Conservation (phyloP, 768 basidiomycete species). For the Lactarius trivialis region DNA sequence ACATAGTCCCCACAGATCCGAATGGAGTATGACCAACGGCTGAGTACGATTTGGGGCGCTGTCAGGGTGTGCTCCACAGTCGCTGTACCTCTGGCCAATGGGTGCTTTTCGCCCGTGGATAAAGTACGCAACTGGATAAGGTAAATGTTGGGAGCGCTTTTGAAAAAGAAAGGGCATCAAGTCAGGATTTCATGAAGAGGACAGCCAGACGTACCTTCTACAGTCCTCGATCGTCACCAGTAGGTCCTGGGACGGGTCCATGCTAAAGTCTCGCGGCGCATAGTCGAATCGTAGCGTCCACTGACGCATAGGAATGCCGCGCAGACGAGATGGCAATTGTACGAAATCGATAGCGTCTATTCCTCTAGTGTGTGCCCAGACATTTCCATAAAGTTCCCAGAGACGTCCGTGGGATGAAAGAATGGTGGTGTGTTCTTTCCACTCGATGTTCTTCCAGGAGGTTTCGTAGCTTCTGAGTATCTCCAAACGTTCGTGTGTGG, state of each 20-base stretch:
- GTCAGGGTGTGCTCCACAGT: slow-evolving; percentile 12
- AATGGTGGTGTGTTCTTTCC: neutral
- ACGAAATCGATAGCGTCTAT: neutral
- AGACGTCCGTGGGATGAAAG: neutral
- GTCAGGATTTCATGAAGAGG: neutral
- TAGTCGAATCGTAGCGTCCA: slow-evolving; percentile 16
- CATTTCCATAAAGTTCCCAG: slow-evolving; percentile 23
- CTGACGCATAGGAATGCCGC: slow-evolving; percentile 15
- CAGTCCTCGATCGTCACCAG: slow-evolving; percentile 21
- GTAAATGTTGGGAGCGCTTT: slow-evolving; percentile 1
- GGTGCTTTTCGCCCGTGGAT: slow-evolving; percentile 15
- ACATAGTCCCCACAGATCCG: slow-evolving; percentile 17
- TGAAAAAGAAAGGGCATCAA: neutral
- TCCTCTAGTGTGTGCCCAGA: slow-evolving; percentile 16
- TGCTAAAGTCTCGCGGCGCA: slow-evolving; percentile 17
- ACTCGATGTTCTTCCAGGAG: slow-evolving; percentile 17
- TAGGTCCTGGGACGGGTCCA: slow-evolving; percentile 22
- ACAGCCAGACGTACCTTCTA: slow-evolving; percentile 26
- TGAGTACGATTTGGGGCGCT: neutral
- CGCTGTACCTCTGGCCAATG: neutral
- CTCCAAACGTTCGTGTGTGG: slow-evolving; percentile 3
- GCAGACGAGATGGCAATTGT: slow-evolving; percentile 21
- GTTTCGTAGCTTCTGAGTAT: slow-evolving; percentile 5
- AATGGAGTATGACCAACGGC: slow-evolving; percentile 14
- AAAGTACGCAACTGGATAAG: slow-evolving; percentile 9